Evolutionary conservation across 202 grass and related monocot genomes (phyloP), one percentile per base, ranked within the genome.

Genomic region (Panicum virgatum): DNA sequence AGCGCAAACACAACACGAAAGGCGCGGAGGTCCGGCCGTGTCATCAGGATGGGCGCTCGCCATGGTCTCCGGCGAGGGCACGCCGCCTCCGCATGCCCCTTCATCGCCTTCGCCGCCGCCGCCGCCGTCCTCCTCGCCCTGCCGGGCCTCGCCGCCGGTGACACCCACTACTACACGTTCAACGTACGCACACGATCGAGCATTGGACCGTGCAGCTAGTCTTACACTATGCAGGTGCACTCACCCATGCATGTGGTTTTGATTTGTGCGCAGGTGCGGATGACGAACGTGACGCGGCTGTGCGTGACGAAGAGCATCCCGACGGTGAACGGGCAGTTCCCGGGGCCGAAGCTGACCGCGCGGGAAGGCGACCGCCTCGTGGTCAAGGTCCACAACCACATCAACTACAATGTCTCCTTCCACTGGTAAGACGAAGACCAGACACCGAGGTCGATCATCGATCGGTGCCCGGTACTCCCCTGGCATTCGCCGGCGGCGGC

Each of bases 311-410:
- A 82, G 89, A 97, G 88, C 89, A 85, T 92, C 69, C 89, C 92
- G 73, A 92, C 91, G 16, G 91, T 94, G 77, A 97, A 94, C 80
- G 91, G 94, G 70, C 82, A 91, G 80, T 91, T 81, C 50, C 94
- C 94, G 0, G 94, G 94, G 37, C 94, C 94, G 61, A 97, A 81
- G 84, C 60, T 92, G 14, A 66, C 73, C 16, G 89, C 72, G 16
- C 79, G 85, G 63, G 94, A 94, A 38, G 91, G 91, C 36, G 94
- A 97, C 39, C 85, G 88, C 6, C 37, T 97, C 34, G 57, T 97
- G 16, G 88, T 94, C 54, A 88, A 74, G 38, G 89, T 97, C 16
- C 77, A 94, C 73, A 97, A 97, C 80, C 82, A 89, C 88, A 80
- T 94, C 12, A 88, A 78, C 67, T 76, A 83, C 85, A 92, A 94